phyloP scores from a whole-genome alignment of 2,329 filamentous ascomycete species.

The Lojkania enalia region DNA sequence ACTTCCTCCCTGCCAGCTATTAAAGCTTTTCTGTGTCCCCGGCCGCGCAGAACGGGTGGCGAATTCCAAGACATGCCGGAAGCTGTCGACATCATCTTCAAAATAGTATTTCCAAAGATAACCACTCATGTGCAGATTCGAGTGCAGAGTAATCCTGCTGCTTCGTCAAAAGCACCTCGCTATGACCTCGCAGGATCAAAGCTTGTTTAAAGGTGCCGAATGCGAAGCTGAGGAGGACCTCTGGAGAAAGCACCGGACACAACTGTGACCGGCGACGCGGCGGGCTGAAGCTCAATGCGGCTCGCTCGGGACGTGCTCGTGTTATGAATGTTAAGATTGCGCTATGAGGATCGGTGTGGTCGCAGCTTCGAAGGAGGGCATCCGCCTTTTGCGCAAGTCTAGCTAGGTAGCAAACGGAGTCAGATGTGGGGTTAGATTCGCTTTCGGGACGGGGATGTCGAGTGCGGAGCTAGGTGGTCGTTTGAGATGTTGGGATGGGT shows the following conservation, averaged over 20 bases:
- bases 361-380: too few relatives aligned
- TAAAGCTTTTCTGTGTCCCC: constrained; percentile 55
- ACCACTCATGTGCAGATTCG: constrained; percentile 78
- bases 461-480: too few relatives aligned
- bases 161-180: constrained; percentile 76
- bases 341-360: too few relatives aligned
- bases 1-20: constrained; percentile 37
- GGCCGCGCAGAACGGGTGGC: constrained; percentile 62
- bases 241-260: constrained; percentile 27
- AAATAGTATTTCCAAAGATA: constrained; percentile 95
- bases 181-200: constrained; percentile 84
- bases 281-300: neutral
- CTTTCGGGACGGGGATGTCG: too few relatives aligned
- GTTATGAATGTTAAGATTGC: too few relatives aligned
- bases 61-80: constrained; percentile 83
- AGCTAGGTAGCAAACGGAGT: neutral
- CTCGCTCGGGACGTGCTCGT: neutral
- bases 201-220: constrained; percentile 81
- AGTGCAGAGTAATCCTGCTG: constrained; percentile 49
- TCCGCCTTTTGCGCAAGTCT: neutral
- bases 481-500: too few relatives aligned
- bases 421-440: neutral
- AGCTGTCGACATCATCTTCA: constrained; percentile 95
- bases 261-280: constrained; percentile 28
- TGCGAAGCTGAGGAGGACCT: constrained; percentile 55